phyloP scores from a whole-genome alignment of 2,329 filamentous ascomycete species.

The Trichophyton verrucosum region DNA sequence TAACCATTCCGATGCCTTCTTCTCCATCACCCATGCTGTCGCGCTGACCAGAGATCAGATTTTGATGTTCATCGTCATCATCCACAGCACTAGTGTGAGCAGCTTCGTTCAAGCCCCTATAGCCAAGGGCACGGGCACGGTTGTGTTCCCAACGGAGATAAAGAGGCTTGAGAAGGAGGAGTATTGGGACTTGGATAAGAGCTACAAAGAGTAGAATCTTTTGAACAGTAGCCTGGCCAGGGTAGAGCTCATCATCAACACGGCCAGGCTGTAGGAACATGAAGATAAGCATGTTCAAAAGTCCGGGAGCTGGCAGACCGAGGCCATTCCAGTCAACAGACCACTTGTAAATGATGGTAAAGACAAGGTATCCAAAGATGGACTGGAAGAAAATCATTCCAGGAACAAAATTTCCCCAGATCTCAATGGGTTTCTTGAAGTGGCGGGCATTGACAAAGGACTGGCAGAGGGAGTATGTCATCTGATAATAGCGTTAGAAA shows the following conservation, averaged over 20 bases:
- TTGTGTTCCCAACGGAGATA: constrained; percentile 93
- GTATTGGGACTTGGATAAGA: constrained; percentile 71
- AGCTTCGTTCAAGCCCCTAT: constrained; percentile 83
- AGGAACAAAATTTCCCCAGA: constrained; percentile 93
- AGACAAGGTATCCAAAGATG: constrained; percentile 91
- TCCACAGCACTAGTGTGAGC: constrained; percentile 82
- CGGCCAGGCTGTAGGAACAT: constrained; percentile 90
- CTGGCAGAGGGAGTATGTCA: constrained; percentile 95
- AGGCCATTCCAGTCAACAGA: constrained; percentile 68
- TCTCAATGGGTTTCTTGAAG: constrained; percentile 89
- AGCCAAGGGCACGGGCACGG: constrained; percentile 71
- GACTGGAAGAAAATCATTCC: constrained; percentile 99
- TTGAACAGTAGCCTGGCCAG: constrained; percentile 65
- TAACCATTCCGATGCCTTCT: constrained; percentile 78
- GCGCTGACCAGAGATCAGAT: constrained; percentile 42
- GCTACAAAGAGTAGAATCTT: constrained; percentile 68
- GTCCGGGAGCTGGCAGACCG: constrained; percentile 60
- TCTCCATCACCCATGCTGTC: constrained; percentile 67
- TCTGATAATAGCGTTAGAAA: constrained; percentile 32
- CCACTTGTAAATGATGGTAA: constrained; percentile 98
- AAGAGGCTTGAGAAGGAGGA: constrained; percentile 90
- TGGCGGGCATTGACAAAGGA: constrained; percentile 87
- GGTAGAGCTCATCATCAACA: constrained; percentile 57
- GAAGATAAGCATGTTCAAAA: constrained; percentile 98
- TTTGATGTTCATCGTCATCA: constrained; percentile 64